A percentile compares a stretch with the other conserved stretches of the same genome.
Conservation (phyloP, 139 green algal species). For the Chlamydomonas eustigma region DNA sequence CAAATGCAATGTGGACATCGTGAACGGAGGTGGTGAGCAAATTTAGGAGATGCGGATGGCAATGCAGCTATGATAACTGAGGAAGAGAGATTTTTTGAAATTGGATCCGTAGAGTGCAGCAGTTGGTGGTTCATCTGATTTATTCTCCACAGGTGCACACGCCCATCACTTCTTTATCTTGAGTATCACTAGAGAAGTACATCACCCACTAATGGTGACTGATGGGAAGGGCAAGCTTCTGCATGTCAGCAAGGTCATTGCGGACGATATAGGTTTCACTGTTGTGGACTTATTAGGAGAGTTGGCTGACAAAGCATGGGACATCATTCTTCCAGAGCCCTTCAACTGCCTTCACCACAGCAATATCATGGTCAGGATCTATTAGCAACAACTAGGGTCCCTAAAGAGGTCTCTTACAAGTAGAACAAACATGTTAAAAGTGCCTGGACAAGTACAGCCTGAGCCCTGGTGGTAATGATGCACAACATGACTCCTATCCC, state of each 20-base stretch:
- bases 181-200: background rate
- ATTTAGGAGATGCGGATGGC: too few relatives aligned
- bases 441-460: too few relatives aligned
- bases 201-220: background rate
- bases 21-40: background rate
- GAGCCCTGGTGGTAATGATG: too few relatives aligned
- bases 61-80: too few relatives aligned
- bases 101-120: too few relatives aligned
- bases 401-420: too few relatives aligned
- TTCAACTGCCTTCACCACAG: background rate
- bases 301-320: background rate
- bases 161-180: background rate
- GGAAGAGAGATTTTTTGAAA: too few relatives aligned
- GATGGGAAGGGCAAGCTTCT: conserved; percentile 6
- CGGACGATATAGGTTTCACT: background rate
- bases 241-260: conserved; percentile 10
- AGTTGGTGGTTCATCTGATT: too few relatives aligned
- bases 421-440: too few relatives aligned
- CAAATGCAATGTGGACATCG: background rate
- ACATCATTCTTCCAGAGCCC: background rate
- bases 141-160: too few relatives aligned
- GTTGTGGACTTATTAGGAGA: background rate
- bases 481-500: background rate
- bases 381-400: too few relatives aligned
- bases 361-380: background rate